Conservation (phyloP, 2,329 filamentous ascomycete species). For the Cladosporium sp. region DNA sequence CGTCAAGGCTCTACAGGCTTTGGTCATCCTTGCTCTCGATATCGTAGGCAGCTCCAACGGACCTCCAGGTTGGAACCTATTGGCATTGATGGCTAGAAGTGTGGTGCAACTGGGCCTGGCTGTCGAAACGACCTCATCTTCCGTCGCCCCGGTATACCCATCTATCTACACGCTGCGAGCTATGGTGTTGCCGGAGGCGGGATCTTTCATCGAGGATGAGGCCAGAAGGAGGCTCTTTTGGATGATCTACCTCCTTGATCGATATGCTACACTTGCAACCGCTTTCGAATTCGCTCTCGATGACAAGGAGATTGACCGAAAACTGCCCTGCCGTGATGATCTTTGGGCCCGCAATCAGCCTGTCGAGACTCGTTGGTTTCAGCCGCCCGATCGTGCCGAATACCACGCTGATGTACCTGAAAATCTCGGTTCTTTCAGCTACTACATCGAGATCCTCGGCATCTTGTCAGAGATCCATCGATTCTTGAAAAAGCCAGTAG, state of each 20-base stretch:
- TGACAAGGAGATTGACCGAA: slow-evolving; percentile 84
- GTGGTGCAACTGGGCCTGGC: slow-evolving; percentile 84
- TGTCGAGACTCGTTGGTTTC: slow-evolving; percentile 82
- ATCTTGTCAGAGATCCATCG: slow-evolving; percentile 84
- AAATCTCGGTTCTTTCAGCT: slow-evolving; percentile 81
- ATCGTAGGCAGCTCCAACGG: slow-evolving; percentile 84
- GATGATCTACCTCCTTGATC: slow-evolving; percentile 89
- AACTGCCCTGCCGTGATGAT: slow-evolving; percentile 81
- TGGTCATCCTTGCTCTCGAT: slow-evolving; percentile 83
- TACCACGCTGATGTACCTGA: slow-evolving; percentile 63
- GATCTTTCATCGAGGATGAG: slow-evolving; percentile 86
- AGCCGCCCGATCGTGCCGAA: slow-evolving; percentile 36
- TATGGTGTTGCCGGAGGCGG: slow-evolving; percentile 77
- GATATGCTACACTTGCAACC: slow-evolving; percentile 85
- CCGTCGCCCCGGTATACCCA: slow-evolving; percentile 71
- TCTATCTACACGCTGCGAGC: slow-evolving; percentile 88
- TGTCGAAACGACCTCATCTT: slow-evolving; percentile 75
- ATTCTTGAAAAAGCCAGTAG: slow-evolving; percentile 83
- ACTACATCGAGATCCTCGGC: slow-evolving; percentile 85
- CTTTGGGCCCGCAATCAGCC: slow-evolving; percentile 78
- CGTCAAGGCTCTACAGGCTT: slow-evolving; percentile 79
- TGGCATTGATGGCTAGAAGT: slow-evolving; percentile 82
- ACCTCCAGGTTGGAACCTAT: slow-evolving; percentile 85
- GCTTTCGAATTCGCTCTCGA: slow-evolving; percentile 89
- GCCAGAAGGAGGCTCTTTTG: slow-evolving; percentile 80